phyloP scores from a whole-genome alignment of 73 alveolate species.

The Paramecium sexaurelia region DNA sequence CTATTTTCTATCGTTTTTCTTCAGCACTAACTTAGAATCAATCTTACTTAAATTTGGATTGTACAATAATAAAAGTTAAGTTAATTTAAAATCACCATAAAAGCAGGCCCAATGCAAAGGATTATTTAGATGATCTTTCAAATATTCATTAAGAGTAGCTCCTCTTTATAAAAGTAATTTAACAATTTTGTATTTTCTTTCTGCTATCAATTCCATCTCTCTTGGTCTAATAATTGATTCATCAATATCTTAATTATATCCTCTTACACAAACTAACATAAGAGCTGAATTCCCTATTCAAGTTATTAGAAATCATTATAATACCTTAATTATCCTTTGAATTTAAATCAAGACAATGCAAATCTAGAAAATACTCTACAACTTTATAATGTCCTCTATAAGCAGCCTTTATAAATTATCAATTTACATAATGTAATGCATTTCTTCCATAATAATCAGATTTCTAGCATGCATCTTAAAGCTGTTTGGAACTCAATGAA shows the following conservation, averaged over 20 bases:
- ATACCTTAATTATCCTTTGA: constrained; percentile 10
- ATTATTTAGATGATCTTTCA: not conserved
- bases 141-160: not conserved
- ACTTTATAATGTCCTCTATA: constrained; percentile 22
- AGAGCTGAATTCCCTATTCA: constrained; percentile 42
- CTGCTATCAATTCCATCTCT: not conserved
- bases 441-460: constrained; percentile 33
- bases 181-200: not conserved
- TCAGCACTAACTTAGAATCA: not conserved
- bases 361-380: constrained; percentile 15
- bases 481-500: not conserved
- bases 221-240: not conserved
- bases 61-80: not conserved
- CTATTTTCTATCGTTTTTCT: not conserved
- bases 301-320: not conserved
- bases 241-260: constrained; percentile 9
- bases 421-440: constrained; percentile 16
- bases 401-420: constrained; percentile 1
- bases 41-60: constrained; percentile 2
- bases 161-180: constrained; percentile 8
- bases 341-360: not conserved
- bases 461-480: constrained; percentile 14
- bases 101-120: constrained; percentile 25
- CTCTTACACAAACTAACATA: constrained; percentile 36
- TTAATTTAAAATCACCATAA: not conserved